These are phyloP conservation scores for Talaromyces thailandensis DNA, from an alignment of 495 filamentous ascomycete genomes.

Conservation along the genomic window DNA sequence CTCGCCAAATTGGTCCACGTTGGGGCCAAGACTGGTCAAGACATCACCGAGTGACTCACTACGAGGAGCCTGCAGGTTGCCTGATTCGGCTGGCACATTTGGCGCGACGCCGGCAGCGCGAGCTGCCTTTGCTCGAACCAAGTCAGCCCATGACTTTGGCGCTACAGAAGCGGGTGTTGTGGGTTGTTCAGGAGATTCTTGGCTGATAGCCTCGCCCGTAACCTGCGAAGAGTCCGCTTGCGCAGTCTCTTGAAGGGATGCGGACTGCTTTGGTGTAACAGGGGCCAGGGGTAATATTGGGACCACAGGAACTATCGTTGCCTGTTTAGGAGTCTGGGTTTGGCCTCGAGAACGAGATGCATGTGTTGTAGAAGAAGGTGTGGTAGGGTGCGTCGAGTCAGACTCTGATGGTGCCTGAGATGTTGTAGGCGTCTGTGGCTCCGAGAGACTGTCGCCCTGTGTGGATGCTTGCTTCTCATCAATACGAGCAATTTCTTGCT, in stretches of 20 bases:
- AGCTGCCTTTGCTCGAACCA: slow-evolving; percentile 49
- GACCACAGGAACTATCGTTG: slow-evolving; percentile 50
- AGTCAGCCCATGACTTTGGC: slow-evolving; percentile 71
- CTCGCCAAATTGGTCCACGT: slow-evolving; percentile 44
- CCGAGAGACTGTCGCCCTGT: slow-evolving; percentile 24
- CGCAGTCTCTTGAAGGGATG: slow-evolving; percentile 10
- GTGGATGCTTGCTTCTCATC: slow-evolving; percentile 15
- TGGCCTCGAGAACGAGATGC: slow-evolving; percentile 19
- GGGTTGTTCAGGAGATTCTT: slow-evolving; percentile 18
- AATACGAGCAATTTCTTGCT: slow-evolving; percentile 3
- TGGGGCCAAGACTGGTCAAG: slow-evolving; percentile 53
- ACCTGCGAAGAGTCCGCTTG: slow-evolving; percentile 13
- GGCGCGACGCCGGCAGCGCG: slow-evolving; percentile 17
- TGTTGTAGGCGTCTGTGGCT: slow-evolving; percentile 59
- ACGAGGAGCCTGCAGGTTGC: slow-evolving; percentile 41
- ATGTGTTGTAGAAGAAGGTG: slow-evolving; percentile 48
- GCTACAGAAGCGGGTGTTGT: slow-evolving; percentile 29
- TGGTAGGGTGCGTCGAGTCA: slow-evolving; percentile 61
- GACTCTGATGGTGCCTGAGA: slow-evolving; percentile 58
- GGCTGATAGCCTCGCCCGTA: slow-evolving; percentile 10
- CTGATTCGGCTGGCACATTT: slow-evolving; percentile 25
- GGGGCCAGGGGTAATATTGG: slow-evolving; percentile 54
- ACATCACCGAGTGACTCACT: slow-evolving; percentile 63
- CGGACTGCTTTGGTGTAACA: slow-evolving; percentile 28
- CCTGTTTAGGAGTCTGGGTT: slow-evolving; percentile 37